These are phyloP conservation scores for Pseudopithomyces maydicus DNA, from an alignment of 2,329 filamentous ascomycete genomes.

Conservation along the genomic window DNA sequence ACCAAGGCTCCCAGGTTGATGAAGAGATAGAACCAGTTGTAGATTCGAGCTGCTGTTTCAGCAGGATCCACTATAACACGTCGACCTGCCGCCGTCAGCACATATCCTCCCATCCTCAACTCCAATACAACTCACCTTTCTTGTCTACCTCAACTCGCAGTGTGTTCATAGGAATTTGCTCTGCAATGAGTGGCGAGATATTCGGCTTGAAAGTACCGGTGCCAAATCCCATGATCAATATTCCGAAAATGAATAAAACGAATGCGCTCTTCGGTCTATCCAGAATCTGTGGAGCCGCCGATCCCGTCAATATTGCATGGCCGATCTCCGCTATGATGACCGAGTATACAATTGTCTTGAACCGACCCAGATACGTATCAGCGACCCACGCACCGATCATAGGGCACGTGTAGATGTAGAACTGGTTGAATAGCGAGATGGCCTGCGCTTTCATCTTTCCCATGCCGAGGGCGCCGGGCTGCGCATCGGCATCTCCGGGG, in stretches of 20 bases:
- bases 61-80: constrained; percentile 69
- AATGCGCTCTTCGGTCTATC: constrained; percentile 55
- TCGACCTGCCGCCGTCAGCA: not conserved
- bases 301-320: constrained; percentile 59
- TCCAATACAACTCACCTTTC: constrained; percentile 48
- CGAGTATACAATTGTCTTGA: constrained; percentile 63
- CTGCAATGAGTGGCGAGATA: constrained; percentile 61
- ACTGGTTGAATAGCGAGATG: constrained; percentile 59
- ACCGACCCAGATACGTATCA: constrained; percentile 66
- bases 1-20: constrained; percentile 46
- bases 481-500: constrained; percentile 32
- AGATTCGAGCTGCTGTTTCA: constrained; percentile 70
- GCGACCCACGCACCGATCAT: constrained; percentile 64
- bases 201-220: constrained; percentile 75
- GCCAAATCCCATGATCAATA: constrained; percentile 68
- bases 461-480: constrained; percentile 59
- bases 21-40: constrained; percentile 57
- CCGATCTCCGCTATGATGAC: constrained; percentile 64
- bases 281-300: constrained; percentile 59
- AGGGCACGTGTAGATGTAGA: constrained; percentile 64
- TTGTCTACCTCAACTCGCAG: constrained; percentile 52
- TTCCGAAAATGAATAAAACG: constrained; percentile 60
- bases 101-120: not conserved
- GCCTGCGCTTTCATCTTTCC: constrained; percentile 60
- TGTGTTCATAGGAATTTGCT: constrained; percentile 66